Percentiles rank a stretch among this genome's conserved stretches.
These are phyloP conservation scores for Neonectria neomacrospora DNA, from an alignment of 2,329 filamentous ascomycete genomes.

Conservation along the genomic window DNA sequence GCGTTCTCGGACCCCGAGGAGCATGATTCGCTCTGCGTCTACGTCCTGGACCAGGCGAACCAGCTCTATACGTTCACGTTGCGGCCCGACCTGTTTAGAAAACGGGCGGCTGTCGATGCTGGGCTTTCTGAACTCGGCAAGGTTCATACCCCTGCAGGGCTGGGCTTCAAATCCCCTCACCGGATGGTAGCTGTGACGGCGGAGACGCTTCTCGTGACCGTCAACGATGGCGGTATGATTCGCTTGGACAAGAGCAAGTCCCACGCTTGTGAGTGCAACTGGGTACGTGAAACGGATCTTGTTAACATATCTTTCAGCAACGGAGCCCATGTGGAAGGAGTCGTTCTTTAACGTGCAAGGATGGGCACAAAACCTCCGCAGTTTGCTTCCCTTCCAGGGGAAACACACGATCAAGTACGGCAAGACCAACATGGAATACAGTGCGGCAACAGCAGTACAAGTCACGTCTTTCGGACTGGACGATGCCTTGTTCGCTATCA, in stretches of 20 bases:
- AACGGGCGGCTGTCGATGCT: conserved; percentile 74
- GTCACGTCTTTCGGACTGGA: conserved; percentile 63
- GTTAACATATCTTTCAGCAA: conserved; percentile 37
- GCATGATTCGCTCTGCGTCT: conserved; percentile 81
- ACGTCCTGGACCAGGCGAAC: conserved; percentile 81
- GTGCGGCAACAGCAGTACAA: conserved; percentile 72
- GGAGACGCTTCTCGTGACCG: conserved; percentile 80
- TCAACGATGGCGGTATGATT: conserved; percentile 82
- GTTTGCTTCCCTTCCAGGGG: conserved; percentile 73
- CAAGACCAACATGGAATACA: conserved; percentile 72
- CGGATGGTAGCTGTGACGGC: conserved; percentile 79
- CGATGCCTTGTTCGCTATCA: conserved; percentile 70
- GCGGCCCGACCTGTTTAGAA: conserved; percentile 83
- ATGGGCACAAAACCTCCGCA: conserved; percentile 75
- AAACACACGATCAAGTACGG: conserved; percentile 72
- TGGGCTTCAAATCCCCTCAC: conserved; percentile 83
- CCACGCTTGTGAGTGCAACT: conserved; percentile 56
- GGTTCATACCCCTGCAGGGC: conserved; percentile 75
- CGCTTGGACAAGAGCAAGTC: conserved; percentile 70
- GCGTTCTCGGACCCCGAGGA: conserved; percentile 83
- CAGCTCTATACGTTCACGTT: conserved; percentile 87
- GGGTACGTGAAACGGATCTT: not conserved
- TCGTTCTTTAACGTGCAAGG: conserved; percentile 78
- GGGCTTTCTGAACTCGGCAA: conserved; percentile 82
- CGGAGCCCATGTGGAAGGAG: conserved; percentile 69